A percentile compares a stretch with the other conserved stretches of the same genome.
These are phyloP conservation scores for Corynascus novoguineensis DNA, from an alignment of 495 filamentous ascomycete species.

Conservation along the genomic window DNA sequence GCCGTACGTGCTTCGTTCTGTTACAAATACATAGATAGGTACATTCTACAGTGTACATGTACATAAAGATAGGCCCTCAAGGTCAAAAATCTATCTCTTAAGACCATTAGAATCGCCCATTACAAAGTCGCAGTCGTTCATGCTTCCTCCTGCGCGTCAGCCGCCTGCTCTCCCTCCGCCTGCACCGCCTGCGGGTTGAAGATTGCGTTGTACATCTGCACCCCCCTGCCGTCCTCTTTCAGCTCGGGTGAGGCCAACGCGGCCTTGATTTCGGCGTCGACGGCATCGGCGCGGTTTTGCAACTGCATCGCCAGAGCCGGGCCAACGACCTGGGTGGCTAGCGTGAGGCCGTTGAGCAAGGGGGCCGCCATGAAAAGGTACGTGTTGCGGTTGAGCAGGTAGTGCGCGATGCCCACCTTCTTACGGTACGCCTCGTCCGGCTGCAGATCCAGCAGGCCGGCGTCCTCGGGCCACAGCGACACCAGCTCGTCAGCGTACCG, in stretches of 20 bases:
- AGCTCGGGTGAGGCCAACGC: conserved; percentile 12
- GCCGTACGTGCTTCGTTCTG: no score
- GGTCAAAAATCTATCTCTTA: conserved; percentile 13
- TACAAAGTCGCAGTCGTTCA: no score
- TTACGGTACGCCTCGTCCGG: conserved; percentile 15
- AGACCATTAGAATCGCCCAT: not conserved
- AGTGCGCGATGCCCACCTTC: conserved; percentile 15
- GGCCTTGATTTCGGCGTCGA: conserved; percentile 25
- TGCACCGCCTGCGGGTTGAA: conserved; percentile 14
- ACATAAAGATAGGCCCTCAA: conserved; percentile 6
- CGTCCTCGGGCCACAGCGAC: conserved; percentile 32
- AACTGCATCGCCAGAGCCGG: conserved; percentile 31
- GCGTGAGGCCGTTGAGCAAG: conserved; percentile 37
- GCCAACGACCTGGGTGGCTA: conserved; percentile 34
- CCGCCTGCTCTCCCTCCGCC: conserved; percentile 6
- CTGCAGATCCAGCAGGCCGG: conserved; percentile 31
- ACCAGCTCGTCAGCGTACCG: conserved; percentile 35
- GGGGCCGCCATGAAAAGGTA: conserved; percentile 29
- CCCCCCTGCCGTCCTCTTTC: conserved; percentile 1
- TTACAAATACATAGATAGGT: conserved; percentile 8
- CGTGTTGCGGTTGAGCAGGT: conserved; percentile 23
- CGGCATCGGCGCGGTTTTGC: conserved; percentile 21
- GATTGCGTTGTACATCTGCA: conserved; percentile 22
- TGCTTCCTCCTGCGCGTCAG: not conserved
- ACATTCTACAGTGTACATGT: conserved; percentile 14